A percentile compares a stretch with the other conserved stretches of the same genome.
phyloP scores from a whole-genome alignment of 192 early-diverging fungal species.

The Podila epicladia region DNA sequence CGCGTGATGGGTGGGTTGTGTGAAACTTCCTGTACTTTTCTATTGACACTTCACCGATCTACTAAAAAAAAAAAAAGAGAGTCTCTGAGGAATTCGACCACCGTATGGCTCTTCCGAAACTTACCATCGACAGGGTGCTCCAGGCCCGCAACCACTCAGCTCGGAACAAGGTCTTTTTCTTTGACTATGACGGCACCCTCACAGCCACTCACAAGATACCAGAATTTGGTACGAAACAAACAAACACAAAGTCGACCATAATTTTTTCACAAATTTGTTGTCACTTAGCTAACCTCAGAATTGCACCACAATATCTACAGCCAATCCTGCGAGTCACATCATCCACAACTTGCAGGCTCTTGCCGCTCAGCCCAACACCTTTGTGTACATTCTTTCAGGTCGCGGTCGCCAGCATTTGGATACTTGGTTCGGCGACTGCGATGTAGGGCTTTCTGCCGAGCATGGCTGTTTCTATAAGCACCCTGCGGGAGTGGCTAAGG shows the following conservation, averaged over 20 bases:
- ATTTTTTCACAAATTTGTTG: too few species aligned
- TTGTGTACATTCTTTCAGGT: constrained; percentile 96
- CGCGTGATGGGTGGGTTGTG: background rate
- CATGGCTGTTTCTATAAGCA: constrained; percentile 99
- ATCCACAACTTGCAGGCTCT: constrained; percentile 78
- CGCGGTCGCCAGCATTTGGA: constrained; percentile 91
- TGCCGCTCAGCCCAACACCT: constrained; percentile 80
- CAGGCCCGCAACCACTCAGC: constrained; percentile 62
- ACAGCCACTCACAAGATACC: constrained; percentile 87
- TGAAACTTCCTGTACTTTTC: background rate
- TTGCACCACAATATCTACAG: constrained; percentile 18
- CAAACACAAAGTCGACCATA: too few species aligned
- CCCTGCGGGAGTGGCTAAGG: constrained; percentile 71
- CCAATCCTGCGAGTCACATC: constrained; percentile 82
- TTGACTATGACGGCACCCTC: constrained; percentile 99
- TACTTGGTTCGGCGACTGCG: constrained; percentile 87
- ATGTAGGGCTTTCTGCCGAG: constrained; percentile 94
- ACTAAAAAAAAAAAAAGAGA: background rate
- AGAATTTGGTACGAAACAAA: constrained; percentile 71
- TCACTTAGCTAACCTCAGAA: too few species aligned
- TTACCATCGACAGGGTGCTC: constrained; percentile 64
- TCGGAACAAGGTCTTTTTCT: constrained; percentile 82
- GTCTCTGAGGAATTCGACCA: constrained; percentile 68
- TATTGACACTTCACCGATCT: too few species aligned
- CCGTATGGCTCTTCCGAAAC: constrained; percentile 68